A percentile compares a stretch with the other conserved stretches of the same genome.
These are phyloP conservation scores for Pelagophyceae sp. DNA, from an alignment of 352 stramenopile genomes.

Conservation along the genomic window DNA sequence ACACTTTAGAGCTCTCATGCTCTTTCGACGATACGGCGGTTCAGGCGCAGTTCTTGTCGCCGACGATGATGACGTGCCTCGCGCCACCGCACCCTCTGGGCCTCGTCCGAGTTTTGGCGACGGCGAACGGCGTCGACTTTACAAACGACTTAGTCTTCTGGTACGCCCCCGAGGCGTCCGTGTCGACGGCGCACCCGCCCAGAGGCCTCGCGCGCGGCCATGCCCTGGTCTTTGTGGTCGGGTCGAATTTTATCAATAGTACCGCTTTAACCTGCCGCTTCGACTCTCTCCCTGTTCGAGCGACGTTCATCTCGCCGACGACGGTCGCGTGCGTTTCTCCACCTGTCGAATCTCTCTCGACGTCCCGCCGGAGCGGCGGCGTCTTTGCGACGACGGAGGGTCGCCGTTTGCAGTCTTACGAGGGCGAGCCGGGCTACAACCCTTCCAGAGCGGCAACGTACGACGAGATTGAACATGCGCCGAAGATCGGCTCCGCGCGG, in stretches of 20 bases:
- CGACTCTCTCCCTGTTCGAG: slow-evolving; percentile 51
- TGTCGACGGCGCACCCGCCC: slow-evolving; percentile 61
- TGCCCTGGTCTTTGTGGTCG: slow-evolving; percentile 75
- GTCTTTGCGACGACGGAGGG: not conserved
- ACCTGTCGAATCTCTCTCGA: slow-evolving; percentile 22
- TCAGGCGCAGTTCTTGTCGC: slow-evolving; percentile 69
- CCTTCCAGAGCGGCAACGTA: too few species aligned
- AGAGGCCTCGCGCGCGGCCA: slow-evolving; percentile 61
- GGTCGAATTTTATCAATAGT: slow-evolving; percentile 83
- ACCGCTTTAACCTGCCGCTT: slow-evolving; percentile 74
- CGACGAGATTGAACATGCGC: too few species aligned
- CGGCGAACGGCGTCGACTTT: slow-evolving; percentile 70
- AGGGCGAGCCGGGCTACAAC: not conserved
- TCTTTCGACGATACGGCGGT: slow-evolving; percentile 60
- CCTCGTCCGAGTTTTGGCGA: slow-evolving; percentile 54
- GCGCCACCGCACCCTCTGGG: slow-evolving; percentile 57
- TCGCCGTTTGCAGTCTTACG: not conserved
- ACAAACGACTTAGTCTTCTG: slow-evolving; percentile 56
- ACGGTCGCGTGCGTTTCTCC: slow-evolving; percentile 67
- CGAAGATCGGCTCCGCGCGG: slow-evolving; percentile 33
- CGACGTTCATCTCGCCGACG: slow-evolving; percentile 62
- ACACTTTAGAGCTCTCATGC: slow-evolving; percentile 69
- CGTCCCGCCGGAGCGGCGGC: not conserved
- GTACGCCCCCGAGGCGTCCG: slow-evolving; percentile 68
- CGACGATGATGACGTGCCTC: slow-evolving; percentile 62